phyloP scores from a whole-genome alignment of 805 yeast species.

The Suhomyces tanzawaensis region DNA sequence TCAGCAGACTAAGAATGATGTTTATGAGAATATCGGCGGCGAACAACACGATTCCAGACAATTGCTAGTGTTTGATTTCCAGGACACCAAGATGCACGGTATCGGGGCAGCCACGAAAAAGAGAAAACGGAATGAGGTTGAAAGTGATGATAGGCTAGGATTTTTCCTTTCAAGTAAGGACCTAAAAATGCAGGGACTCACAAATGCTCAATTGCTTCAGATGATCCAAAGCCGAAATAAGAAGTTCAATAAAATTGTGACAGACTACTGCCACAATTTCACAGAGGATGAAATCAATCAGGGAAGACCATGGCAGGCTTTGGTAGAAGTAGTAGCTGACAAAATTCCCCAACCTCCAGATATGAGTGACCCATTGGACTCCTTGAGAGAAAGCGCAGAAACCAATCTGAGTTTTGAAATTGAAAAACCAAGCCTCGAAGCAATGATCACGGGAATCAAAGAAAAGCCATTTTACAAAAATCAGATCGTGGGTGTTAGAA shows the following conservation, averaged over 20 bases:
- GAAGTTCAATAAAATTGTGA: constrained; percentile 40
- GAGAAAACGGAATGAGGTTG: constrained; percentile 17
- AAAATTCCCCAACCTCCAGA: constrained; percentile 49
- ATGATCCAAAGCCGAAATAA: constrained; percentile 57
- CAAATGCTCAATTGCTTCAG: constrained; percentile 55
- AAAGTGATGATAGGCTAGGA: constrained; percentile 10
- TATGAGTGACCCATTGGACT: constrained; percentile 59
- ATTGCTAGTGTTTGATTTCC: constrained; percentile 70
- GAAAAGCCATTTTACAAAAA: constrained; percentile 50
- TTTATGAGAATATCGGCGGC: constrained; percentile 51
- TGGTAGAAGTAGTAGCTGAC: constrained; percentile 35
- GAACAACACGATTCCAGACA: constrained; percentile 52
- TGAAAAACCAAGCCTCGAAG: constrained; percentile 39
- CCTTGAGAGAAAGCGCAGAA: constrained; percentile 6
- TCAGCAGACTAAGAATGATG: constrained; percentile 41
- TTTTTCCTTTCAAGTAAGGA: constrained; percentile 37
- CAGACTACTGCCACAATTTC: constrained; percentile 14
- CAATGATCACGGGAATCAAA: constrained; percentile 50
- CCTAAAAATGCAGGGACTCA: constrained; percentile 49
- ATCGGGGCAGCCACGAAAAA: constrained; percentile 32
- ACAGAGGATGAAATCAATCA: constrained; percentile 19
- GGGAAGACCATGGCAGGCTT: background rate
- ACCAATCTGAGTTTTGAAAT: background rate
- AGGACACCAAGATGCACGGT: constrained; percentile 62
- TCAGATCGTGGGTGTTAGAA: constrained; percentile 58